Evolutionary conservation across 73 alveolate species (phyloP), one percentile per base, ranked within the genome.

Genomic region (Stentor roeselii): DNA sequence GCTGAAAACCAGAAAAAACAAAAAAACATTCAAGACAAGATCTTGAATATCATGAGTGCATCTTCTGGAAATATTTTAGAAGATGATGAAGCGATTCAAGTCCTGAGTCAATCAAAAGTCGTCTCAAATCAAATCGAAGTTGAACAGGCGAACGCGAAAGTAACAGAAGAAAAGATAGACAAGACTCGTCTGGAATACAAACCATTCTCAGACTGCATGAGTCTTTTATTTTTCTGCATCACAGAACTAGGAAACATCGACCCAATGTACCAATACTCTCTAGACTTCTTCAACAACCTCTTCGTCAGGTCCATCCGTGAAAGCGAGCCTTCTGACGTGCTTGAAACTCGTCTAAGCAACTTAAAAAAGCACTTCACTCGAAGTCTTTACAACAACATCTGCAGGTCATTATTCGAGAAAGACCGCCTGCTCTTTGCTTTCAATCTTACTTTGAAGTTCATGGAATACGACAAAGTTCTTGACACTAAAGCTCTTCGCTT

Each of bases 181-280:
- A 95, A 94, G 88, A 98, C 98, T 82, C 93, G 99, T 89, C 90
- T 83, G 90, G 98, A 95, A 50, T 98, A 98, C 86, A 94, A 95
- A 60, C 99, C 99, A n/a, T 99, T 98, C 15, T 98, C 99, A 42
- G 97, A 95, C 93, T 89, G 98, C 83, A 95, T 99, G 31, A 91
- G 99, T 30, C 93, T 95, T 36, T 93, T 98, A 75, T 98, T 98
- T 98, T 98, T 98, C 95, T 96, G 98, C 78, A 98, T 98, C 40
- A 90, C 98, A 41, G 99, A 98, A 83, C 93, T 98, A 59, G 97
- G 98, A 58, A 95, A 96, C 78, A 96, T 98, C 82, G 99, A 98
- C 88, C 99, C 99, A 27, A 98, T 98, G 99, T 98, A 98, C 78
- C 97, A 98, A 93, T 98, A 98, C 90, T 94, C 99, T 31, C 93